These are phyloP conservation scores for Pneumocystis wakefieldiae DNA, from an alignment of 1,139 yeast genomes.

Conservation along the genomic window DNA sequence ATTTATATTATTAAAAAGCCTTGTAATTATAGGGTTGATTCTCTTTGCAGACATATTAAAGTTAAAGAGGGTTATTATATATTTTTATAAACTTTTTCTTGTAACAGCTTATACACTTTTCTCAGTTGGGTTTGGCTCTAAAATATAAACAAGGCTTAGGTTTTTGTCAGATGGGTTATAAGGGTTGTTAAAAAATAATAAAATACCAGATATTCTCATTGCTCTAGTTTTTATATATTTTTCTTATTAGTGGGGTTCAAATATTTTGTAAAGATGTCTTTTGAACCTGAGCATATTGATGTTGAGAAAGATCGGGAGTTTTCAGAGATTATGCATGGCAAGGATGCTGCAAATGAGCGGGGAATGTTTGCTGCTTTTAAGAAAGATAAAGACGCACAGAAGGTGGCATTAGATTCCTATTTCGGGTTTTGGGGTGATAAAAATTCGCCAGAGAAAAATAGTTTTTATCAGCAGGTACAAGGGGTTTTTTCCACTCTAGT, in stretches of 20 bases:
- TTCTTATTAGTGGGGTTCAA: neutral
- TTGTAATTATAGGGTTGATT: too few species aligned
- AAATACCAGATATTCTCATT: neutral
- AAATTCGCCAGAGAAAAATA: slow-evolving; percentile 44
- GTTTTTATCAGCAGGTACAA: slow-evolving; percentile 35
- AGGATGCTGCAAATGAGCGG: slow-evolving; percentile 42
- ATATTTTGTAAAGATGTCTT: neutral
- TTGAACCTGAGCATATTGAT: neutral
- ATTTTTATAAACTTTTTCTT: too few species aligned
- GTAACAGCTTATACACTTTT: too few species aligned
- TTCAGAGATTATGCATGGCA: slow-evolving; percentile 63
- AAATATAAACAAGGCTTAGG: too few species aligned
- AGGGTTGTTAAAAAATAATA: neutral
- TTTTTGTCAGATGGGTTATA: too few species aligned
- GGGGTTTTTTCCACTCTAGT: slow-evolving; percentile 78
- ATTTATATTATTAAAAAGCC: too few species aligned
- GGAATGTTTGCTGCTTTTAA: slow-evolving; percentile 67
- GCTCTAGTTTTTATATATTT: neutral
- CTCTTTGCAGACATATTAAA: too few species aligned
- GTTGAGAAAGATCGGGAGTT: neutral
- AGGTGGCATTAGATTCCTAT: slow-evolving; percentile 75
- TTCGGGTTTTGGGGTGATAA: slow-evolving; percentile 83
- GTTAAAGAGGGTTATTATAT: too few species aligned
- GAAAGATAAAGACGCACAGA: slow-evolving; percentile 66
- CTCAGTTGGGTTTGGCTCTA: too few species aligned